phyloP scores from a whole-genome alignment of 768 basidiomycete genomes.

The Cantharellus cinnabarinus region DNA sequence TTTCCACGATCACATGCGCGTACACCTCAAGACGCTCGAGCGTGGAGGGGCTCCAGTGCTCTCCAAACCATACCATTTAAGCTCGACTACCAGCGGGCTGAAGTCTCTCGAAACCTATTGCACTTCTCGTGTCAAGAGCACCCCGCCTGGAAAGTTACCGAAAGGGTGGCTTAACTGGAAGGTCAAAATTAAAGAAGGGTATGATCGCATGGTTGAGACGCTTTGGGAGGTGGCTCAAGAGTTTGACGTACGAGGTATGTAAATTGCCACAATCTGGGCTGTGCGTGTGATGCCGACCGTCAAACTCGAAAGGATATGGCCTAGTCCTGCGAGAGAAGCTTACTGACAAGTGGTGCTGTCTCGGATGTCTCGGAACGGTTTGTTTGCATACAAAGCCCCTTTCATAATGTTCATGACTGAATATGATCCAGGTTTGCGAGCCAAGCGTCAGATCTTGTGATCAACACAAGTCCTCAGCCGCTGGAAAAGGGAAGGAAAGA shows the following conservation, averaged over 20 bases:
- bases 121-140: slow-evolving; percentile 1
- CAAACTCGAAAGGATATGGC: slow-evolving; percentile 27
- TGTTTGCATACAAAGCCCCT: slow-evolving; percentile 58
- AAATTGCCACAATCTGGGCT: not conserved
- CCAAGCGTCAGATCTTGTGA: slow-evolving; percentile 50
- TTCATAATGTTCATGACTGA: slow-evolving; percentile 10
- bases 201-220: slow-evolving; percentile 40
- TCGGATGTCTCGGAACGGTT: not conserved
- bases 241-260: slow-evolving; percentile 37
- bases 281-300: not conserved
- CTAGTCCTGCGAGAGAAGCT: slow-evolving; percentile 48
- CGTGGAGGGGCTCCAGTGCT: slow-evolving; percentile 35
- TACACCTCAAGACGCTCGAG: slow-evolving; percentile 42
- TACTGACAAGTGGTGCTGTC: slow-evolving; percentile 49
- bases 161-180: slow-evolving; percentile 41
- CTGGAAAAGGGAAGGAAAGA: slow-evolving; percentile 34
- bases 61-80: slow-evolving; percentile 44
- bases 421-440: slow-evolving; percentile 32
- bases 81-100: slow-evolving; percentile 35
- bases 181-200: slow-evolving; percentile 37
- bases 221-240: slow-evolving; percentile 52
- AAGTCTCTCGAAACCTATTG: slow-evolving; percentile 24
- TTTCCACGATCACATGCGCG: slow-evolving; percentile 34
- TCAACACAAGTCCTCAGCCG: slow-evolving; percentile 29
- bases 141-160: not conserved